Conservation (phyloP, 2,329 filamentous ascomycete species). For the Phyllosticta citriasiana region DNA sequence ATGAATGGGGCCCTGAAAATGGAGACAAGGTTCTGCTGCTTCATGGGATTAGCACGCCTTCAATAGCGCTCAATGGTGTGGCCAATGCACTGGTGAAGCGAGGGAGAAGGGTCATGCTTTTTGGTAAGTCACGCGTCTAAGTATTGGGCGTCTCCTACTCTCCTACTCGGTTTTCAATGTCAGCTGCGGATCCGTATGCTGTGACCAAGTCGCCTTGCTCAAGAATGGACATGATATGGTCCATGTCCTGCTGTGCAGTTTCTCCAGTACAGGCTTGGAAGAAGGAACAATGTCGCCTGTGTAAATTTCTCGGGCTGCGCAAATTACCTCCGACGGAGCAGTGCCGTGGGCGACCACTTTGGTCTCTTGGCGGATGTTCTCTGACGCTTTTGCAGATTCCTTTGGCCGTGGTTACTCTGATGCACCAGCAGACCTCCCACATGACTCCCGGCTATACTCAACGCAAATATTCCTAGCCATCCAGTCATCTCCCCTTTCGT, state of each 20-base stretch:
- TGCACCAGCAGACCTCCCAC: constrained; percentile 53
- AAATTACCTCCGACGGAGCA: not conserved
- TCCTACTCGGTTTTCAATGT: not conserved
- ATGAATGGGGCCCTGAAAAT: constrained; percentile 67
- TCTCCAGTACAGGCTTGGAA: too few species aligned
- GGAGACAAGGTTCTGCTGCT: constrained; percentile 65
- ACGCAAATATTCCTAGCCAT: constrained; percentile 63
- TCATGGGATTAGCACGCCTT: constrained; percentile 75
- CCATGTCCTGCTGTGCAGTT: too few species aligned
- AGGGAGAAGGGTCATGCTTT: constrained; percentile 70
- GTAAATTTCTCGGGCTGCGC: not conserved
- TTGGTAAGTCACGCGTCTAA: constrained; percentile 41
- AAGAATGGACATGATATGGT: not conserved
- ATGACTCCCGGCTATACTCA: constrained; percentile 64
- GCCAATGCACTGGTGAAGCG: constrained; percentile 53
- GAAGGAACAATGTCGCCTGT: not conserved
- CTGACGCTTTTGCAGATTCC: constrained; percentile 41
- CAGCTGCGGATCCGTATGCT: not conserved
- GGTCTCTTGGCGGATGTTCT: not conserved
- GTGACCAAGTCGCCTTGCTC: not conserved
- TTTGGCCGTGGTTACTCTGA: constrained; percentile 73
- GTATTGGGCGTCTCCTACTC: not conserved
- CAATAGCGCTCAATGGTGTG: constrained; percentile 56
- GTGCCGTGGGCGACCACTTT: not conserved
- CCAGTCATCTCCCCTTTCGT: constrained; percentile 57